phyloP scores from a whole-genome alignment of 768 basidiomycete genomes.

The Tulasnella sp. region DNA sequence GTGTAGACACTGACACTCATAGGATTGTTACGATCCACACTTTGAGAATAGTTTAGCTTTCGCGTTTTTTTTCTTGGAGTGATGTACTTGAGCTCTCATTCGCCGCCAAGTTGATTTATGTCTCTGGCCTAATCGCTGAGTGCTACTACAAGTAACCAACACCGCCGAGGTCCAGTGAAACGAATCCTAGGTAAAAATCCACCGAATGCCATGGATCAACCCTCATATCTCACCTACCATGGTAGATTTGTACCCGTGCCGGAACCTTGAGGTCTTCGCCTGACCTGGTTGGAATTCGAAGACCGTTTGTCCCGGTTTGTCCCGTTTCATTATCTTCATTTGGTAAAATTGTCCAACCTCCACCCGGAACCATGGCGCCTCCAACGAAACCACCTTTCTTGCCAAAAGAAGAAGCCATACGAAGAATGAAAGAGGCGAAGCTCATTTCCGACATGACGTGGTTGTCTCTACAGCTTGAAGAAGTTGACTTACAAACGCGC shows the following conservation, averaged over 20 bases:
- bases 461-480: not conserved
- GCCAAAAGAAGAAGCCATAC: not conserved
- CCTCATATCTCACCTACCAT: not conserved
- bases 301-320: not conserved
- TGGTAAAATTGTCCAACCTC: not conserved
- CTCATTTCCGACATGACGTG: not conserved
- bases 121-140: not conserved
- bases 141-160: no score
- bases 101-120: not conserved
- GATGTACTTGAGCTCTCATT: not conserved
- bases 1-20: not conserved
- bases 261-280: not conserved
- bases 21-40: not conserved
- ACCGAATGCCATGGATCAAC: not conserved
- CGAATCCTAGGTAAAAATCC: no score
- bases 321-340: not conserved
- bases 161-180: no score
- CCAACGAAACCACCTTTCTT: not conserved
- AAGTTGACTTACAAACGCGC: not conserved
- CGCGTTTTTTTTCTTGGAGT: not conserved
- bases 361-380: not conserved
- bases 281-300: no score
- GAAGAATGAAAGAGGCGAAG: not conserved
- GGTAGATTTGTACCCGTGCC: not conserved
- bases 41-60: not conserved